phyloP scores from a whole-genome alignment of 768 basidiomycete species.

The Lactarius tabidus region DNA sequence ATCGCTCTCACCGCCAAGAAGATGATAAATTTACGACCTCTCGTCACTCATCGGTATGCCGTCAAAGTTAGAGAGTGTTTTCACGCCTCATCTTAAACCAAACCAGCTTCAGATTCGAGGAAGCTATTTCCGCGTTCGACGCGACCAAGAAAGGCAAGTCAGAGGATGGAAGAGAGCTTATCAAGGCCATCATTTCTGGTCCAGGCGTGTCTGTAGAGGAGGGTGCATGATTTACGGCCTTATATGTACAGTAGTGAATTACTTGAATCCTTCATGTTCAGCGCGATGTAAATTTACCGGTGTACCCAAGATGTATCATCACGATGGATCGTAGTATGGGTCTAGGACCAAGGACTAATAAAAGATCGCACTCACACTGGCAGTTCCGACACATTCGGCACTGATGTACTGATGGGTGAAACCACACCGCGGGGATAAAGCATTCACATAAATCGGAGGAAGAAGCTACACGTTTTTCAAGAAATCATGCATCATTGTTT shows the following conservation, averaged over 20 bases:
- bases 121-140: constrained; percentile 77
- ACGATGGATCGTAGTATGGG: background rate
- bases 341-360: too few relatives aligned
- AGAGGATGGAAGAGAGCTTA: constrained; percentile 80
- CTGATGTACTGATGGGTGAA: too few relatives aligned
- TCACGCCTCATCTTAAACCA: background rate
- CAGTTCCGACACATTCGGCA: too few relatives aligned
- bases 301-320: too few relatives aligned
- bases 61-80: background rate
- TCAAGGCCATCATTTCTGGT: constrained; percentile 86
- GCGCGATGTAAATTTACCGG: background rate
- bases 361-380: too few relatives aligned
- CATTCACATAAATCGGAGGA: too few relatives aligned
- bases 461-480: too few relatives aligned
- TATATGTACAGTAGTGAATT: background rate
- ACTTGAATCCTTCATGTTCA: background rate
- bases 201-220: constrained; percentile 54
- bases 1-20: constrained; percentile 80
- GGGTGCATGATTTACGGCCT: background rate
- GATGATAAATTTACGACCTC: constrained; percentile 78
- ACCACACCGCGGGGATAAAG: too few relatives aligned
- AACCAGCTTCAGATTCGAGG: constrained; percentile 64
- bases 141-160: constrained; percentile 78
- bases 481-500: too few relatives aligned
- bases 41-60: constrained; percentile 82